phyloP scores from a whole-genome alignment of 2,329 filamentous ascomycete genomes.

The Cryoendolithus antarcticus region DNA sequence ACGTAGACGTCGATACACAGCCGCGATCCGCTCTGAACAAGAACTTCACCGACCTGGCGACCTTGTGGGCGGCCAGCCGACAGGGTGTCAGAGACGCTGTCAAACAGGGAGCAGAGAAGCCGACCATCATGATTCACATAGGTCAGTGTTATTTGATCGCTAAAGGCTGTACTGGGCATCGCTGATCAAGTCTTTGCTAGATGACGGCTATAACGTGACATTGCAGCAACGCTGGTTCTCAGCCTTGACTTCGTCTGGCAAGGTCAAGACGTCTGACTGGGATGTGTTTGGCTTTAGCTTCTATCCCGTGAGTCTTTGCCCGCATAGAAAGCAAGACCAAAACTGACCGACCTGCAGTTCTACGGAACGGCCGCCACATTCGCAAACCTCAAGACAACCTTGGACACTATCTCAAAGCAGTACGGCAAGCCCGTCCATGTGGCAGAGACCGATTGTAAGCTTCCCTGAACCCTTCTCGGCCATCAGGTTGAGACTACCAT shows the following conservation, averaged over 20 bases:
- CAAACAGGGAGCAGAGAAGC: slow-evolving; percentile 17
- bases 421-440: slow-evolving; percentile 23
- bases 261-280: slow-evolving; percentile 17
- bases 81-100: slow-evolving; percentile 22
- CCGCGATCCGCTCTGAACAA: slow-evolving; percentile 19
- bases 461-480: no score
- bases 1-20: slow-evolving; percentile 24
- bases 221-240: slow-evolving; percentile 22
- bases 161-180: no score
- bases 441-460: slow-evolving; percentile 20
- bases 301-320: slow-evolving; percentile 15
- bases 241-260: slow-evolving; percentile 17
- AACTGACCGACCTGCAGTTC: slow-evolving; percentile 18
- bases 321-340: no score
- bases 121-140: slow-evolving; percentile 25
- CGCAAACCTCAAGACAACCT: slow-evolving; percentile 14
- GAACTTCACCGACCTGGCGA: slow-evolving; percentile 24
- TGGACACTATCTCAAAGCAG: slow-evolving; percentile 16
- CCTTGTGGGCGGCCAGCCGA: slow-evolving; percentile 18
- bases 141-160: no score
- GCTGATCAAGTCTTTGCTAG: slow-evolving; percentile 1
- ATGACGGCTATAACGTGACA: slow-evolving; percentile 22
- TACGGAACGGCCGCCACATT: slow-evolving; percentile 21
- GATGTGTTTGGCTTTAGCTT: slow-evolving; percentile 18
- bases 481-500: no score